phyloP scores from a whole-genome alignment of 371 early-diverging fungal genomes.

The Lichtheimia ornata region DNA sequence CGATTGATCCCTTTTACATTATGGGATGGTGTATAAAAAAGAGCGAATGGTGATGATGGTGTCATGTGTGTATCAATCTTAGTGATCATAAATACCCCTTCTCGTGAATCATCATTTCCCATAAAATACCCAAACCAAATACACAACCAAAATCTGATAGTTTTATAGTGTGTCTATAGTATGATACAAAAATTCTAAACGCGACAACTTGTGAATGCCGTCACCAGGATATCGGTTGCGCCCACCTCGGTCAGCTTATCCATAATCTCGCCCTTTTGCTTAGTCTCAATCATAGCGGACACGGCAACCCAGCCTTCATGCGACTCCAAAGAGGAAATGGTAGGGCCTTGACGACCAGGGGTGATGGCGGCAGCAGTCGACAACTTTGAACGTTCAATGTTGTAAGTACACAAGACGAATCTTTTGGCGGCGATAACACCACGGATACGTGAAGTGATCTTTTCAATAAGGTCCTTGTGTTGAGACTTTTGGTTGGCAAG shows the following conservation, averaged over 20 bases:
- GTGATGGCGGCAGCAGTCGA: constrained; percentile 73
- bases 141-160: not conserved
- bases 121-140: no score
- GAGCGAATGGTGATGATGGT: no score
- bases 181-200: constrained; percentile 52
- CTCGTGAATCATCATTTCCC: no score
- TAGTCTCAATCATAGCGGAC: constrained; percentile 84
- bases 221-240: constrained; percentile 91
- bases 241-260: constrained; percentile 86
- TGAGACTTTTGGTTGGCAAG: constrained; percentile 69
- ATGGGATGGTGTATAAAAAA: no score
- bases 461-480: constrained; percentile 70
- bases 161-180: not conserved
- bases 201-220: constrained; percentile 78
- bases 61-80: no score
- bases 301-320: constrained; percentile 88
- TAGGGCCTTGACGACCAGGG: constrained; percentile 92
- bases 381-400: constrained; percentile 69
- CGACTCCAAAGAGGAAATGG: constrained; percentile 84
- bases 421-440: constrained; percentile 89
- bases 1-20: no score
- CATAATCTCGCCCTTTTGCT: constrained; percentile 82
- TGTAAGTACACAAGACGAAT: constrained; percentile 91
- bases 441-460: constrained; percentile 79
- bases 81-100: no score